Evolutionary conservation across 2,329 filamentous ascomycete species (phyloP).

Genomic region (Fusarium virguliforme): DNA sequence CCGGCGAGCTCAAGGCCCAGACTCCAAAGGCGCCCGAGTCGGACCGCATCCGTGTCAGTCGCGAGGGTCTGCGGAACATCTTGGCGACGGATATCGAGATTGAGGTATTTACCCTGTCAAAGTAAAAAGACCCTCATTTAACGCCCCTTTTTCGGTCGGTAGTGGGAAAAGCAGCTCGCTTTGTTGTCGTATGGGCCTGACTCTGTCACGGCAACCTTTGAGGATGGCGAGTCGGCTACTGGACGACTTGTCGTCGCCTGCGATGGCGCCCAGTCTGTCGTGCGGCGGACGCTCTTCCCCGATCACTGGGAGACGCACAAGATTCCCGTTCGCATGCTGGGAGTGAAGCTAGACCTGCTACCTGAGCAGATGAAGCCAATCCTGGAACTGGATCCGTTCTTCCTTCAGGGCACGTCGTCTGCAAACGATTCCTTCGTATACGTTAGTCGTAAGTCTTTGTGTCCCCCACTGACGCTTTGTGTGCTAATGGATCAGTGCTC

Average conservation of each 20-base stretch:
- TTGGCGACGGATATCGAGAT: slow-evolving; percentile 64
- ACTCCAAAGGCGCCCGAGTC: slow-evolving; percentile 63
- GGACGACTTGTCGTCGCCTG: slow-evolving; percentile 66
- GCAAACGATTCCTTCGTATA: slow-evolving; percentile 67
- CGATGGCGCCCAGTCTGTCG: slow-evolving; percentile 65
- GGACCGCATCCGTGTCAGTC: slow-evolving; percentile 64
- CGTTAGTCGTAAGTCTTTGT: slow-evolving; percentile 62
- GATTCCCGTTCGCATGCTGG: slow-evolving; percentile 66
- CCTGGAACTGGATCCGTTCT: slow-evolving; percentile 66
- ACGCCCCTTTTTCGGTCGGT: background rate
- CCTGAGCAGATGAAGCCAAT: slow-evolving; percentile 61
- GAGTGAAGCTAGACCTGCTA: slow-evolving; percentile 61
- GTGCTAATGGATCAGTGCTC: slow-evolving; percentile 57
- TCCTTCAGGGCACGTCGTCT: slow-evolving; percentile 70
- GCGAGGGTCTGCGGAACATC: slow-evolving; percentile 63
- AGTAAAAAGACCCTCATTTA: background rate
- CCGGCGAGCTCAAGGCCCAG: slow-evolving; percentile 59
- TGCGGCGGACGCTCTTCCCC: slow-evolving; percentile 59
- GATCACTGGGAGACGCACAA: slow-evolving; percentile 54
- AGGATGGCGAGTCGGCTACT: slow-evolving; percentile 60
- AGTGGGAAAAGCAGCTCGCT: slow-evolving; percentile 61
- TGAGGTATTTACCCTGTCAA: slow-evolving; percentile 54
- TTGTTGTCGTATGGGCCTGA: slow-evolving; percentile 52
- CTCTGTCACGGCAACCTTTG: slow-evolving; percentile 62
- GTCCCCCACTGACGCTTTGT: background rate